phyloP scores from a whole-genome alignment of 2,329 filamentous ascomycete species.

The Monosporascus sp. region DNA sequence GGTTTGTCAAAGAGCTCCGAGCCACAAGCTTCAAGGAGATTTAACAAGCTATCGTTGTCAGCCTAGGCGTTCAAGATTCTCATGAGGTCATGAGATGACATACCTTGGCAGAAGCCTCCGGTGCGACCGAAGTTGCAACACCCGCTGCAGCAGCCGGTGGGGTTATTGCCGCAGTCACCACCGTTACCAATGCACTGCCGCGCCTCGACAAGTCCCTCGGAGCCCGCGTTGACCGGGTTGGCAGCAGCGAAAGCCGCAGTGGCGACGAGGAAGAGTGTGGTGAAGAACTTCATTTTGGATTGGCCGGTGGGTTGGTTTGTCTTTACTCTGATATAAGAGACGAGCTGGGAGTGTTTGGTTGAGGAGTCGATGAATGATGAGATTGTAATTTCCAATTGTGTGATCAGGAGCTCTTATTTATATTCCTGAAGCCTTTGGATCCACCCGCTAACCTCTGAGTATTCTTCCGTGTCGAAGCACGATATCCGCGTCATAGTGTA shows the following conservation, averaged over 20 bases:
- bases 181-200: neutral
- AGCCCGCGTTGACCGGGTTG: neutral
- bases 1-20: neutral
- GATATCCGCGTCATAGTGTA: neutral
- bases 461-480: neutral
- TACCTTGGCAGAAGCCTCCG: neutral
- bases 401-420: neutral
- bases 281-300: neutral
- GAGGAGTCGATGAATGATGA: neutral
- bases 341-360: neutral
- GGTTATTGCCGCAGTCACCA: neutral
- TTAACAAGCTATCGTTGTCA: neutral
- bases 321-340: neutral
- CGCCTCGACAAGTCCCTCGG: neutral
- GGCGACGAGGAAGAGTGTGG: neutral
- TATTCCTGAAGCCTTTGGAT: neutral
- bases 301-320: neutral
- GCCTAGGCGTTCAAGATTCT: neutral
- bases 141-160: neutral
- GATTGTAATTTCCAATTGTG: neutral
- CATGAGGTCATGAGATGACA: neutral
- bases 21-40: neutral
- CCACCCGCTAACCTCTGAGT: neutral
- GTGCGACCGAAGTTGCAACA: neutral
- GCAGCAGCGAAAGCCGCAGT: neutral